Percentiles rank a stretch among this genome's conserved stretches.
These are phyloP conservation scores for Sanghuangporus baumii DNA, from an alignment of 1,284 basidiomycete species.

Conservation along the genomic window DNA sequence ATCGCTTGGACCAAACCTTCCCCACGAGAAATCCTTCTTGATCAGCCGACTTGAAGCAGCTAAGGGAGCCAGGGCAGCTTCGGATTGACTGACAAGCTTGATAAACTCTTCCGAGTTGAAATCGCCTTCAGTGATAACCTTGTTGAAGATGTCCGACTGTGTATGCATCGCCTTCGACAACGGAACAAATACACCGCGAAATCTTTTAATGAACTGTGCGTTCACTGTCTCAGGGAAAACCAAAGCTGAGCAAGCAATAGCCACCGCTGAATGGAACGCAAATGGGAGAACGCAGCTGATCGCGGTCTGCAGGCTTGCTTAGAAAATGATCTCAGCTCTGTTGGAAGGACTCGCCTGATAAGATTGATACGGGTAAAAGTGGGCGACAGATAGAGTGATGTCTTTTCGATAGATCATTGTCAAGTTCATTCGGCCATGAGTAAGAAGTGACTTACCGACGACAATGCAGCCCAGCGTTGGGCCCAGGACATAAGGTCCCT, in stretches of 20 bases:
- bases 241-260: constrained; percentile 45
- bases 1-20: constrained; percentile 57
- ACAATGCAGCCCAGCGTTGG: constrained; percentile 54
- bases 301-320: constrained; percentile 34
- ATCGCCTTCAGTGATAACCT: constrained; percentile 38
- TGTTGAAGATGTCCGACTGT: constrained; percentile 44
- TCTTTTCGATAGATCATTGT: constrained; percentile 31
- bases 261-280: constrained; percentile 53
- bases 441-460: constrained; percentile 34
- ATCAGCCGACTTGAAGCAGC: constrained; percentile 52
- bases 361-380: constrained; percentile 61
- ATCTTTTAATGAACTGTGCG: constrained; percentile 49
- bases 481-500: constrained; percentile 60
- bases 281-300: constrained; percentile 54
- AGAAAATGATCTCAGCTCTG: no score
- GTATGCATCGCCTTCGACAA: constrained; percentile 42
- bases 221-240: constrained; percentile 69
- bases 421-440: neutral
- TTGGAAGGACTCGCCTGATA: constrained; percentile 37
- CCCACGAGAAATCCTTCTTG: constrained; percentile 58
- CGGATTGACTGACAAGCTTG: constrained; percentile 41
- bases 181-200: constrained; percentile 49
- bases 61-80: constrained; percentile 50
- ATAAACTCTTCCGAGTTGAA: constrained; percentile 39
- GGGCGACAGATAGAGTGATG: constrained; percentile 54